Percentiles rank a stretch among this genome's conserved stretches.
Conservation (phyloP, 2,329 filamentous ascomycete genomes). For the Aspergillus proliferans region DNA sequence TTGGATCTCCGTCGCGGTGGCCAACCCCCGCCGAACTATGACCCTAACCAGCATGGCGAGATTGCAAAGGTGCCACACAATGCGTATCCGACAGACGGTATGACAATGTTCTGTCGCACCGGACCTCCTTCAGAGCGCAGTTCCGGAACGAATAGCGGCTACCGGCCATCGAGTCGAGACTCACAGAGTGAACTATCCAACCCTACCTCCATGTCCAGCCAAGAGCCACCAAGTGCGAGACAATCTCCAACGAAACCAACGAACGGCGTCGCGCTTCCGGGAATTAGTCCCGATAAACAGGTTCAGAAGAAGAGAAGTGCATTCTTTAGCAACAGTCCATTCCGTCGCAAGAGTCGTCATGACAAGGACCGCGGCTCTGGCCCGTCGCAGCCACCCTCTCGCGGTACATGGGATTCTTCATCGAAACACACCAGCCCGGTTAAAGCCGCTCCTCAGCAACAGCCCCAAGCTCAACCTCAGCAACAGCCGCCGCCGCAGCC, state of each 20-base stretch:
- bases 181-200: constrained; percentile 88
- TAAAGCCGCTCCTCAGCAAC: constrained; percentile 32
- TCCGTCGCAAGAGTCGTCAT: constrained; percentile 81
- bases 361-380: constrained; percentile 54
- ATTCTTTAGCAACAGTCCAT: constrained; percentile 91
- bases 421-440: constrained; percentile 39
- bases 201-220: constrained; percentile 79
- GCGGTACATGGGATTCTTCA: constrained; percentile 50
- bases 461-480: constrained; percentile 1
- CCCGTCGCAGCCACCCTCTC: constrained; percentile 28
- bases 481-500: neutral
- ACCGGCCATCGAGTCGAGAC: constrained; percentile 74
- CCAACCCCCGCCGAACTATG: constrained; percentile 41
- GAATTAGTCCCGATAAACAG: constrained; percentile 53
- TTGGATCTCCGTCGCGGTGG: constrained; percentile 35
- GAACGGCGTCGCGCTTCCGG: constrained; percentile 35
- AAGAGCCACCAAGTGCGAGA: constrained; percentile 69
- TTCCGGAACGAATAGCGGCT: constrained; percentile 57
- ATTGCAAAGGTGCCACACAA: constrained; percentile 76
- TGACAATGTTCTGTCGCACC: constrained; percentile 92
- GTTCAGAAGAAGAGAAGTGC: constrained; percentile 67
- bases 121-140: constrained; percentile 64
- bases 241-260: constrained; percentile 64
- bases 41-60: constrained; percentile 57
- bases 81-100: constrained; percentile 87